Evolutionary conservation across 768 basidiomycete species (phyloP).

Genomic region (Chalciporus chontae): DNA sequence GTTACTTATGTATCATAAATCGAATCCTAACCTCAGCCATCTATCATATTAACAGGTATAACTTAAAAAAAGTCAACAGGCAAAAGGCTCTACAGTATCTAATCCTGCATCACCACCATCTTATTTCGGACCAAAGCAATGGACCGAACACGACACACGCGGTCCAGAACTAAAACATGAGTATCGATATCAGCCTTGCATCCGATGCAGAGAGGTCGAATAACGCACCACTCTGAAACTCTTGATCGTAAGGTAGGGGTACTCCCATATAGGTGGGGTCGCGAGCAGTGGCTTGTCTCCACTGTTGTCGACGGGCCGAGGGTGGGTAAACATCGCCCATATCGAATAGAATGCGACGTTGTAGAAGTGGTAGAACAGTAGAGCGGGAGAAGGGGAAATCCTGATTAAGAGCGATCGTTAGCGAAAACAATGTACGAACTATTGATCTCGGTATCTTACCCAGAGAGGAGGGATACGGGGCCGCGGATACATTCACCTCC

Average conservation of each 20-base stretch:
- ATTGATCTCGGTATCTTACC: conserved; percentile 44
- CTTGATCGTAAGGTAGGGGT: conserved; percentile 62
- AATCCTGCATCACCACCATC: conserved; percentile 52
- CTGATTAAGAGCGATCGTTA: conserved; percentile 35
- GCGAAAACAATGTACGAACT: background rate
- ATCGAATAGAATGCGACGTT: conserved; percentile 92
- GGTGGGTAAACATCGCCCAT: conserved; percentile 80
- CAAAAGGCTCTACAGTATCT: background rate
- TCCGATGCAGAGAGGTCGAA: background rate
- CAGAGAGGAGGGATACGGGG: conserved; percentile 87
- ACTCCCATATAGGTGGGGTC: conserved; percentile 52
- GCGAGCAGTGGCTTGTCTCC: conserved; percentile 38
- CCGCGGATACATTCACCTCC: conserved; percentile 88
- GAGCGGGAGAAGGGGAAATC: conserved; percentile 70
- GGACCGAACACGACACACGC: conserved; percentile 89
- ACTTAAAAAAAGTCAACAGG: background rate
- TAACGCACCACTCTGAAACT: conserved; percentile 68
- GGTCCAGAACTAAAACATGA: conserved; percentile 73
- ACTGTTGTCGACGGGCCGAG: conserved; percentile 26
- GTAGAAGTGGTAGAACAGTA: conserved; percentile 92
- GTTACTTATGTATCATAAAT: too few relatives aligned
- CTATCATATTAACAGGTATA: conserved; percentile 8
- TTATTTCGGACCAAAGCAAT: conserved; percentile 81
- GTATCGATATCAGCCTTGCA: background rate
- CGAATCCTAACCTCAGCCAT: background rate